phyloP scores from a whole-genome alignment of 1,284 basidiomycete species.

The Sanguinoderma infundibulare region DNA sequence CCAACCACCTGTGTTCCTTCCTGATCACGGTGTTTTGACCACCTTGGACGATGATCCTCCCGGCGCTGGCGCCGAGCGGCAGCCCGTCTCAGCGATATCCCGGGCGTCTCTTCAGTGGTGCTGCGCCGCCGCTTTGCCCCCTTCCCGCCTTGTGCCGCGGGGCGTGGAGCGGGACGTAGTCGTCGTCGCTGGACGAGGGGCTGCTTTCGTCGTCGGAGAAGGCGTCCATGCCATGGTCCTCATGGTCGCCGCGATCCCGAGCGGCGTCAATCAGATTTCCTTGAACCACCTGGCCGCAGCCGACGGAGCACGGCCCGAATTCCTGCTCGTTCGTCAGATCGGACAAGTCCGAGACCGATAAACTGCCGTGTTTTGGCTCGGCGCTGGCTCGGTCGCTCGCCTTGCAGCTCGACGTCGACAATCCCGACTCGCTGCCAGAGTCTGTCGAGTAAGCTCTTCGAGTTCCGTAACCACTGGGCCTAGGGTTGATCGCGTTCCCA shows the following conservation, averaged over 20 bases:
- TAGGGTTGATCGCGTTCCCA: not conserved
- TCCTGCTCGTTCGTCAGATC: not conserved
- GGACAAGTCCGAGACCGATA: not conserved
- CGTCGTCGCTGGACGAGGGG: not conserved
- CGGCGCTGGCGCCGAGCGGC: not conserved
- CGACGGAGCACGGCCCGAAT: not conserved
- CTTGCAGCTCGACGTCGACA: too few species aligned
- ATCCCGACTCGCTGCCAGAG: not conserved
- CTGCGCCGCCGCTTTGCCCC: not conserved
- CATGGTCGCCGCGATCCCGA: not conserved
- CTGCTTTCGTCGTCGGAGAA: not conserved
- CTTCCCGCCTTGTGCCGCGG: not conserved
- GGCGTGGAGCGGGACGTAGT: not conserved
- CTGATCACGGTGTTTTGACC: not conserved
- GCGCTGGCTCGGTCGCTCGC: not conserved
- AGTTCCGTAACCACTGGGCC: not conserved
- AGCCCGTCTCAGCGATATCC: not conserved
- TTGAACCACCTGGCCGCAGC: not conserved
- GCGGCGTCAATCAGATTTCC: conserved; percentile 1
- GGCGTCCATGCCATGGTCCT: not conserved
- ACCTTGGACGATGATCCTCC: not conserved
- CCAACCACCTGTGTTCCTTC: not conserved
- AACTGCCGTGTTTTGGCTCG: not conserved
- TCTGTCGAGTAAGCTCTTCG: not conserved
- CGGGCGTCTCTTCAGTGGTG: not conserved